These are phyloP conservation scores for Pythium insidiosum DNA, from an alignment of 352 stramenopile genomes.

Conservation along the genomic window DNA sequence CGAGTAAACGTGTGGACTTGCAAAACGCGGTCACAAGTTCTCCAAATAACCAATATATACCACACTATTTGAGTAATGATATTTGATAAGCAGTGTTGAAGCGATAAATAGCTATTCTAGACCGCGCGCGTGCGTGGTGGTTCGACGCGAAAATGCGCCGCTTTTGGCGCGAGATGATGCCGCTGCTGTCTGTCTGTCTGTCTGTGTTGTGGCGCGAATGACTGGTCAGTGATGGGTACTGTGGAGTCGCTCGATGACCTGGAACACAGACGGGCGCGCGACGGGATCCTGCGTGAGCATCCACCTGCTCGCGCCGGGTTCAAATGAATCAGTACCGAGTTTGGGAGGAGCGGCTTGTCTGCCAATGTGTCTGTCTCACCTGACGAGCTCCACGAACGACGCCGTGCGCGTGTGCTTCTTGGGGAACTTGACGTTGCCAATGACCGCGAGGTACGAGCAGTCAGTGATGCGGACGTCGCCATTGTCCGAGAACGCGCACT, in stretches of 20 bases:
- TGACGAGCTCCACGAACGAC: conserved; percentile 63
- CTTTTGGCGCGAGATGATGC: too few species aligned
- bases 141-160: too few species aligned
- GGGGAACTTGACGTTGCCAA: conserved; percentile 77
- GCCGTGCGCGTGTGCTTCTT: conserved; percentile 45
- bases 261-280: conserved; percentile 47
- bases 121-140: too few species aligned
- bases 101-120: too few species aligned
- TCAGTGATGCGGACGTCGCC: conserved; percentile 65
- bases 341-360: background rate
- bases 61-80: background rate
- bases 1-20: background rate
- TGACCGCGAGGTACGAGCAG: conserved; percentile 82
- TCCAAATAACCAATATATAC: background rate
- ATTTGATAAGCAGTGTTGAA: too few species aligned
- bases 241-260: conserved; percentile 62
- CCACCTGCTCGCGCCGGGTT: conserved; percentile 27
- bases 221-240: conserved; percentile 13
- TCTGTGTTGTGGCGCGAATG: too few species aligned
- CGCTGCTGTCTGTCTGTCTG: too few species aligned
- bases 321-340: conserved; percentile 11
- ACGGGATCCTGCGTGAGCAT: conserved; percentile 51
- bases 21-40: conserved; percentile 4
- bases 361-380: conserved; percentile 17
- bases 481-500: conserved; percentile 74